Evolutionary conservation across 768 basidiomycete genomes (phyloP).

Genomic region (Trichaptum fuscoviolaceum): DNA sequence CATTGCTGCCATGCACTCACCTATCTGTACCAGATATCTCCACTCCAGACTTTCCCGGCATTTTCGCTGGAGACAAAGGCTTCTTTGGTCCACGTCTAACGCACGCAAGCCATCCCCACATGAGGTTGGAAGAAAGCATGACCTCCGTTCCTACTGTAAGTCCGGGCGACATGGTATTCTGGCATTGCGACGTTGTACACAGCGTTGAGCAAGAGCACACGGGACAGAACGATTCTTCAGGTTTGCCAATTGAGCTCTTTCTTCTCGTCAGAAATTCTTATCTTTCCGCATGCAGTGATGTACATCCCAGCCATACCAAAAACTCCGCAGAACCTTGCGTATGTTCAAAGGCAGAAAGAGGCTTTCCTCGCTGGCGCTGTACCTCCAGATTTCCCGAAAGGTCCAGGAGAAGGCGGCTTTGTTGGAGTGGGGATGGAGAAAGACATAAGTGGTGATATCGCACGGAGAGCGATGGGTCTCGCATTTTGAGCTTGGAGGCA

Average conservation of each 20-base stretch:
- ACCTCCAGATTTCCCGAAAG: slow-evolving; percentile 67
- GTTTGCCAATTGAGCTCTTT: slow-evolving; percentile 22
- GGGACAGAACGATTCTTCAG: slow-evolving; percentile 51
- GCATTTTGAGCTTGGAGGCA: slow-evolving; percentile 8
- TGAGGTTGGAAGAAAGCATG: slow-evolving; percentile 60
- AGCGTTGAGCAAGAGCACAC: slow-evolving; percentile 46
- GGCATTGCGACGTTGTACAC: slow-evolving; percentile 58
- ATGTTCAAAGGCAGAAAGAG: slow-evolving; percentile 57
- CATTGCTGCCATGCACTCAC: not conserved
- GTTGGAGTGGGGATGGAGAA: slow-evolving; percentile 33
- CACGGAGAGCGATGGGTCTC: slow-evolving; percentile 42
- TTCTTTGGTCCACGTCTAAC: slow-evolving; percentile 45
- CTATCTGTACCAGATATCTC: slow-evolving; percentile 34
- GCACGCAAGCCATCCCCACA: slow-evolving; percentile 58
- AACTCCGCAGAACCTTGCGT: slow-evolving; percentile 55
- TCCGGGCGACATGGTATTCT: slow-evolving; percentile 77
- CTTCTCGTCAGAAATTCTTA: slow-evolving; percentile 1
- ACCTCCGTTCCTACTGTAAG: slow-evolving; percentile 62
- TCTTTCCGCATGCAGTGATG: slow-evolving; percentile 45
- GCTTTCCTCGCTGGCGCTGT: slow-evolving; percentile 54
- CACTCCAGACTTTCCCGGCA: slow-evolving; percentile 48
- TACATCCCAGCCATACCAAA: slow-evolving; percentile 72
- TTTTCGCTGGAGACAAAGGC: slow-evolving; percentile 33
- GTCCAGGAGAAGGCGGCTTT: slow-evolving; percentile 35
- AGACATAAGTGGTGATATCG: slow-evolving; percentile 32